Conservation (phyloP, 2,329 filamentous ascomycete genomes). For the Penicillium vulpinum region DNA sequence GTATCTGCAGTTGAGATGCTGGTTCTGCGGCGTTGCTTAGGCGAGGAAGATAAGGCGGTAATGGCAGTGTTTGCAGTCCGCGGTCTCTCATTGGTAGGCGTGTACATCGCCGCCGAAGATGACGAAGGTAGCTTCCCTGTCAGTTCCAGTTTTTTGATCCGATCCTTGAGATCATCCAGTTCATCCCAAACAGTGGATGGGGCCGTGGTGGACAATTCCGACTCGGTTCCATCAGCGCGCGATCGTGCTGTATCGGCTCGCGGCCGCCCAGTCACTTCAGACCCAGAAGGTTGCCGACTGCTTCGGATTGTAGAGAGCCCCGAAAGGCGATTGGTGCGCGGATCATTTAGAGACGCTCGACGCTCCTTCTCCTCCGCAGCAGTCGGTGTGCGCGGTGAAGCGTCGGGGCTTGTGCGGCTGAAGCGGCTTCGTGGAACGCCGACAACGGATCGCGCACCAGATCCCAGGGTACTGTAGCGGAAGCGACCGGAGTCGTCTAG, state of each 20-base stretch:
- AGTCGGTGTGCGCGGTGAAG: constrained; percentile 33
- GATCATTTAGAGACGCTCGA: constrained; percentile 35
- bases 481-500: constrained; percentile 40
- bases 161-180: constrained; percentile 88
- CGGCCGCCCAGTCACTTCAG: constrained; percentile 37
- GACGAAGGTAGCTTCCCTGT: constrained; percentile 84
- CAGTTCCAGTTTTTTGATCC: constrained; percentile 85
- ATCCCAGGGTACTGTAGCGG: constrained; percentile 35
- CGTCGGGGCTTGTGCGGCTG: constrained; percentile 38
- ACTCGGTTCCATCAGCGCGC: constrained; percentile 70
- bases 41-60: constrained; percentile 87
- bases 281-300: constrained; percentile 37
- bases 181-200: constrained; percentile 98
- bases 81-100: constrained; percentile 75
- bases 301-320: constrained; percentile 37
- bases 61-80: constrained; percentile 87
- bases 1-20: constrained; percentile 42
- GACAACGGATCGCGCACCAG: constrained; percentile 38
- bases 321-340: constrained; percentile 36
- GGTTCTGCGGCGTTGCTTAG: constrained; percentile 66
- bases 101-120: constrained; percentile 75
- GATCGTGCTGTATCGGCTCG: constrained; percentile 37
- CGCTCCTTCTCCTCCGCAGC: constrained; percentile 33
- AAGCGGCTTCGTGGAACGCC: constrained; percentile 40
- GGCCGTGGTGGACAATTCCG: constrained; percentile 81